These are phyloP conservation scores for Sclerotinia glacialis DNA, from an alignment of 2,329 filamentous ascomycete genomes.

Conservation along the genomic window DNA sequence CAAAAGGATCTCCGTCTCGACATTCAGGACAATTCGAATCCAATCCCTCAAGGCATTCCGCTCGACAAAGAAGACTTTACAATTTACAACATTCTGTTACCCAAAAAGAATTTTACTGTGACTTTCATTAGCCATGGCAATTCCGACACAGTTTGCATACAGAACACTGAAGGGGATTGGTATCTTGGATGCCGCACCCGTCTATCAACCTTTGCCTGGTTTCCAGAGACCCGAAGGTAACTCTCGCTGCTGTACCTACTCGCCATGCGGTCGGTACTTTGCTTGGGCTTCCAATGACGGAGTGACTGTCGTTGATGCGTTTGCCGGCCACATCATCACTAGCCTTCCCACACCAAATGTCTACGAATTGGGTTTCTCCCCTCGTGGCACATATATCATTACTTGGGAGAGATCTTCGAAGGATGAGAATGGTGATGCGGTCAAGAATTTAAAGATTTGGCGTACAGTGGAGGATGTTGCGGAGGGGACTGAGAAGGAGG, in stretches of 20 bases:
- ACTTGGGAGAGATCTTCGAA: conserved; percentile 94
- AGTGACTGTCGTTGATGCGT: conserved; percentile 81
- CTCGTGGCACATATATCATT: conserved; percentile 85
- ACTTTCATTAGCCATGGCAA: conserved; percentile 93
- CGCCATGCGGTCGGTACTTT: conserved; percentile 92
- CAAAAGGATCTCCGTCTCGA: conserved; percentile 12
- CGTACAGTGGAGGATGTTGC: conserved; percentile 67
- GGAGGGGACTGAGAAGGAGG: conserved; percentile 58
- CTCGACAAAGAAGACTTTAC: conserved; percentile 29
- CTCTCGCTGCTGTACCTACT: conserved; percentile 92
- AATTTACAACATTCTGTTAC: conserved; percentile 30
- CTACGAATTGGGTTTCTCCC: conserved; percentile 93
- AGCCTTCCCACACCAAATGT: conserved; percentile 78
- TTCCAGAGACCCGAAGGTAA: conserved; percentile 89
- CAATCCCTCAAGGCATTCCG: conserved; percentile 21
- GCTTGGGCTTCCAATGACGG: conserved; percentile 88
- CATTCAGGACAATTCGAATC: conserved; percentile 21
- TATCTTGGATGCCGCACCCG: conserved; percentile 84
- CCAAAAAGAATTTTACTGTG: conserved; percentile 48
- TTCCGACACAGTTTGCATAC: conserved; percentile 91
- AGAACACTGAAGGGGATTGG: conserved; percentile 96
- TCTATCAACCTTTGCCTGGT: conserved; percentile 79
- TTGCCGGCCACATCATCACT: conserved; percentile 69
- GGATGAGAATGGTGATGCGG: conserved; percentile 88
- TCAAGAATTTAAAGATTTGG: conserved; percentile 98